These are phyloP conservation scores for Colletotrichum incanum DNA, from an alignment of 2,329 filamentous ascomycete genomes.

Conservation along the genomic window DNA sequence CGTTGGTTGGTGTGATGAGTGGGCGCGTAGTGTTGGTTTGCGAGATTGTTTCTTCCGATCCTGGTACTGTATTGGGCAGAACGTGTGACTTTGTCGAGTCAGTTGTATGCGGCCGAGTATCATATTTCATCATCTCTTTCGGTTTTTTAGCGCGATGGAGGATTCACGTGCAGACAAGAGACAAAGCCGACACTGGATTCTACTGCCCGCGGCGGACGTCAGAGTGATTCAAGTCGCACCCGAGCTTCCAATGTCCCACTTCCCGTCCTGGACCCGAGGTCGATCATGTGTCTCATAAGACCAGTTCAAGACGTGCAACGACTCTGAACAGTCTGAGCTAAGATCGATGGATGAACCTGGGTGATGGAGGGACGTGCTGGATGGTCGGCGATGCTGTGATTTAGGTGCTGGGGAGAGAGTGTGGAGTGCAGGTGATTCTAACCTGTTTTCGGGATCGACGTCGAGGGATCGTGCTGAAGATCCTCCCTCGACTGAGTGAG, in stretches of 20 bases:
- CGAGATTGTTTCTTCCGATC: neutral
- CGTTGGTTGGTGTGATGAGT: neutral
- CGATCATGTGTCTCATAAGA: slow-evolving; percentile 19
- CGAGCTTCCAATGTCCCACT: neutral
- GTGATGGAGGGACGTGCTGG: neutral
- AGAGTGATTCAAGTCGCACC: neutral
- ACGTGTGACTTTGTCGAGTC: neutral
- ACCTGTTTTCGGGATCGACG: neutral
- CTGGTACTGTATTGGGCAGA: neutral
- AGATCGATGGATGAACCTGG: neutral
- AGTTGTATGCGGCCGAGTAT: neutral
- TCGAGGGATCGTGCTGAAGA: neutral
- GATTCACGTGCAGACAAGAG: neutral
- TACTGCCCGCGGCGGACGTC: slow-evolving; percentile 4
- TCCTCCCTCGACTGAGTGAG: too few species aligned
- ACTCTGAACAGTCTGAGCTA: slow-evolving; percentile 8
- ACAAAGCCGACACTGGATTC: neutral
- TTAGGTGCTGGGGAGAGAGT: neutral
- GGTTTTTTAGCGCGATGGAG: neutral
- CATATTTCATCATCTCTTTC: neutral
- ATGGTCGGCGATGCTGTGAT: neutral
- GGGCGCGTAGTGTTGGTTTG: neutral
- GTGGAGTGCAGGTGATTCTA: neutral
- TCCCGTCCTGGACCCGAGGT: neutral
- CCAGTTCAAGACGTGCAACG: slow-evolving; percentile 15